Base-by-base conservation (phyloP, 2,329 filamentous ascomycete species). In the Pyrenophora seminiperda region DNA sequence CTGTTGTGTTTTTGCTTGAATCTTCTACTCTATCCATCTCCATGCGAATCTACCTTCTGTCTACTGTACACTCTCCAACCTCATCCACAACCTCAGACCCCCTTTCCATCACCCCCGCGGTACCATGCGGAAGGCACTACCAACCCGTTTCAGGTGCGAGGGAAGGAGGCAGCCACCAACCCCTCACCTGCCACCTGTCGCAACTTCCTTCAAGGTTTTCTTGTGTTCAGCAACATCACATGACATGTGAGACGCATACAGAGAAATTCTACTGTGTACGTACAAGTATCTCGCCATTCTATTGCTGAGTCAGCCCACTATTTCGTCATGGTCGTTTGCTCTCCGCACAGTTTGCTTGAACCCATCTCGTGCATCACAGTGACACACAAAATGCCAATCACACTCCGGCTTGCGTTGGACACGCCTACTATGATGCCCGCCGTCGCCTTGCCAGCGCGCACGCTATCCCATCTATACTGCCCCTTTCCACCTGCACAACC, bases 341-440 rank as follows among this genome's bases (percentile, higher is more conserved):
- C 30, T 22, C 15, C 19, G 40, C 18, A 11, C 14, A 22, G 46
- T 49, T 49, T 49, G 47, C 47, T 47, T 27, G 27, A 33, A 37
- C 29, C 15, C 29, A 30, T 15, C 15, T 38, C 15, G 38, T 47
- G 20, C 19, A 39, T 20, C 33, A 10, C 22, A 24, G 30, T 46
- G 36, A 46, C 31, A 41, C 36, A 19, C 36, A 17, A 24, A 24
- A 37, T 31, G 31, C 47, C 41, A 50, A 30, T 31, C 33, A 15
- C 27, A 24, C 22, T 9, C 30, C n/a, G 14, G 10, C 33, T 42
- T 41, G 41, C 18, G 32, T 36, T 17, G 14, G 30, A 41, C 31
- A 18, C 19, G 32, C 41, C n/a, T 42, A 20, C 30, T 29, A 30
- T 27, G 15, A 34, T 19, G n/a, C 38, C 11, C 22, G 31, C 13